Evolutionary conservation across 768 basidiomycete genomes (phyloP), one percentile per base, ranked within the genome.

Genomic region (Mycena floridula): DNA sequence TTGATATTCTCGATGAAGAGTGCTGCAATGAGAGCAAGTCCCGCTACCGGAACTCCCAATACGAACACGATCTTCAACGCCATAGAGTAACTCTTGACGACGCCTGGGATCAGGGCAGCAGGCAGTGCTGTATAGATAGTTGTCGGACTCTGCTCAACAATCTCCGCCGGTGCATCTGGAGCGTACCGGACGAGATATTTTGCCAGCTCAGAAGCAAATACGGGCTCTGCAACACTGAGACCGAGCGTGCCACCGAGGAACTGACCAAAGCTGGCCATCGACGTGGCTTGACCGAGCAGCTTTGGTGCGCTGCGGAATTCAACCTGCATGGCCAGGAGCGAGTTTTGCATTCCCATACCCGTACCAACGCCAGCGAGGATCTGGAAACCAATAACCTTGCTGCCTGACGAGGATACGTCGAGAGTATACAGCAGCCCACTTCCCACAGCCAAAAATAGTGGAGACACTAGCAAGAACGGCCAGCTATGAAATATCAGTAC

Each of bases 291-390:
- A 3, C 37, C 41, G 4, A 55, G 39, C 5, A 50, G 37, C 7
- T 18, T 24, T 2, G 47, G 47, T 27, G 28, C 23, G 20, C 24
- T 41, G 11, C 44, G 21, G 44, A 52, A 53, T 38, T 53, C 51
- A 40, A 35, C 44, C 38, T 54, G 52, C 3, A 53, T 49, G 15
- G 54, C 54, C 23, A 56, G 24, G 25, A 56, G n/a, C 3, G 46
- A 20, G 43, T 56, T 56, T 25, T 56, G 52, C 50, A 54, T 49
- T 32, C 47, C 48, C 39, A 53, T 36, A 12, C 54, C 54, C 3
- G 43, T 49, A 41, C 52, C 52, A 22, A 52, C n/a, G n/a, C 48
- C 53, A 12, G 40, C 44, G 36, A 54, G 39, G 39, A 51, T 54
- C 25, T 54, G 52, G 37, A 53, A 50, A 51, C 48, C 43, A 15